Evolutionary conservation across 257 asterid genomes (phyloP), one percentile per base, ranked within the genome.

Genomic region (Rhazya stricta): DNA sequence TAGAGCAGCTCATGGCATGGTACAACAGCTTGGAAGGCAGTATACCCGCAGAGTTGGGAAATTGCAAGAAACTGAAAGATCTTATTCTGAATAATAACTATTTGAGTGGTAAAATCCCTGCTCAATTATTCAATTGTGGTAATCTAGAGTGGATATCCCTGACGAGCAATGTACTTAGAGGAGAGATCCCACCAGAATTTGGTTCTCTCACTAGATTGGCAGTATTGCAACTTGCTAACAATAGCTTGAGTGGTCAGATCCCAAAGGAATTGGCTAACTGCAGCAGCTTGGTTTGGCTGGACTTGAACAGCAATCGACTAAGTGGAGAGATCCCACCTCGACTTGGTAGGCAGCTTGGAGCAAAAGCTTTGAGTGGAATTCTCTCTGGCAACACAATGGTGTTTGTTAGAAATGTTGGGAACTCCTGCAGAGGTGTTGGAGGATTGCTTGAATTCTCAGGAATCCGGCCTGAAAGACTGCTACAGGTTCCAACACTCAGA

Each of bases 1-100:
- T 94, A 16, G 97, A 92, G 84, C 97, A 92, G 85, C 79, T 94
- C 25, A 91, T 94, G 5, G 97, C 97, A 0, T 94, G 98, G 98
- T 94, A 91, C 86, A 92, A 94, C 72, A 77, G 89, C 75, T 80
- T 94, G 85, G 91, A 85, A 67, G 97, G 98, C 39, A 85, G 65
- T 42, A 83, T 94, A 61, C 97, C 98, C 0, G 79, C 93, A 39
- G 93, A 90, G 81, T 65, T 92, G 65, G 98, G 98, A 60, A 89
- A 87, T 32, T 90, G 96, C 91, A 90, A 77, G 85, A 90, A 90
- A 50, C 90, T 94, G n/a, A 94, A 94, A 77, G 89, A 87, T 78
- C 91, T 94, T 5, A 94, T 94, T n/a, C 78, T 94, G 66, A 94
- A 94, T 72, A 94, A 91, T 73, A 94, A 94, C 77, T 87, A 84